Base-by-base conservation (phyloP, 768 basidiomycete species). In the Epithele typhae region DNA sequence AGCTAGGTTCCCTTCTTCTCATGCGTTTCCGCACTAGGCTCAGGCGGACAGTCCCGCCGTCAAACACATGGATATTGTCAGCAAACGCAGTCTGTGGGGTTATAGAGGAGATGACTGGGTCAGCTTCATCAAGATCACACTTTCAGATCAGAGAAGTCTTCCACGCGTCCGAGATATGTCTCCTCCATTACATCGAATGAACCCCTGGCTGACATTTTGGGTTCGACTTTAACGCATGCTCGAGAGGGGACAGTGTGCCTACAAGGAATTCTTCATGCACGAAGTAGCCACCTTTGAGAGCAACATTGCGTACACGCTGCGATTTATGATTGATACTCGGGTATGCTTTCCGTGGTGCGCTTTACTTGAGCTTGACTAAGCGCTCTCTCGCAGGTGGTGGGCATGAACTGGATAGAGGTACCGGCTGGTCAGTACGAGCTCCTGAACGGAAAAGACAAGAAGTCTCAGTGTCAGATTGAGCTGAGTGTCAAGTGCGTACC, bases 321-420 rank as follows among this genome's bases (percentile, higher is more conserved):
- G 96, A 7, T 98, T 97, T 65, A 99, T 99, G 96, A 95, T 99
- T 51, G 96, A 99, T 60, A 87, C 90, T 5, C 84, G 92, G 75
- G 94, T 91, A 18, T 2, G 37, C 12, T 30, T 14, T 30, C 27
- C 27, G 27, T n/a, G n/a, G n/a, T n/a, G n/a, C n/a, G n/a, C n/a
- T n/a, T 14, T 30, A 30, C 14, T 30, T 7, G 14, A 30, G 27
- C 27, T 30, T 30, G 27, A 30, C 27, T 17, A 37, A 34, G 2
- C n/a, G n/a, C n/a, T 25, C 3, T 17, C 10, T 48, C 19, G 1
- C 52, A 93, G 90, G 83, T 99, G 24, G 84, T 94, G 40, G 96
- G 96, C 8, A 98, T 99, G 96, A 98, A 97, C 62, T 99, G 96
- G 95, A 86, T 99, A 43, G 92, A 98, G 67, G 71, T 96, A 8